Percentiles rank a stretch among this genome's conserved stretches.
These are phyloP conservation scores for Mesembryanthemum crystallinum DNA, from an alignment of 148 eudicot genomes.

Conservation along the genomic window DNA sequence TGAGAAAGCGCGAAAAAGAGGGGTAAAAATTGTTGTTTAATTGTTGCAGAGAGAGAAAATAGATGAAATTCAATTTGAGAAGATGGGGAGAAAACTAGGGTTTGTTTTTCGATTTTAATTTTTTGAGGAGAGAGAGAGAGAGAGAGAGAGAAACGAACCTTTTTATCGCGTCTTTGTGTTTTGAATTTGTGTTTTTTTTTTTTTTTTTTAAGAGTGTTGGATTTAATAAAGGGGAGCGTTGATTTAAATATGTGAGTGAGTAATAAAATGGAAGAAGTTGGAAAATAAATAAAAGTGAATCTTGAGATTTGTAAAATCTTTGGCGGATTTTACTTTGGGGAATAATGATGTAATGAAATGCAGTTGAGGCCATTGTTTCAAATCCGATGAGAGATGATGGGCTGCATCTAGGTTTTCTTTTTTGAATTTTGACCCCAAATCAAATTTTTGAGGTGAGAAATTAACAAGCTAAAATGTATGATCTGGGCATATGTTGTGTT, in stretches of 20 bases:
- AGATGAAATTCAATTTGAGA: too few species aligned
- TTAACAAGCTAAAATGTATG: too few species aligned
- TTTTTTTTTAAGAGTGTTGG: neutral
- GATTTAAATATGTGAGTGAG: neutral
- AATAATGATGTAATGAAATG: neutral
- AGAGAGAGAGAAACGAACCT: neutral
- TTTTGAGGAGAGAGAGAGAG: neutral
- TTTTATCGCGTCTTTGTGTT: neutral
- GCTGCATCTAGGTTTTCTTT: too few species aligned
- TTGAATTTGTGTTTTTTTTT: neutral
- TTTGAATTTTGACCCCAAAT: neutral
- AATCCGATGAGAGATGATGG: neutral
- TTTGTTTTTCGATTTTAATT: constrained; percentile 25
- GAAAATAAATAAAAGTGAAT: neutral
- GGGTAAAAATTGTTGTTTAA: too few species aligned
- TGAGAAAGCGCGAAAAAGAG: neutral
- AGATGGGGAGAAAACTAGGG: constrained; percentile 27
- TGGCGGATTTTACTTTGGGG: constrained; percentile 5
- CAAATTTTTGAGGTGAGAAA: too few species aligned
- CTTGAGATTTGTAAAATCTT: constrained; percentile 10
- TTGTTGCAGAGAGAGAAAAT: too few species aligned
- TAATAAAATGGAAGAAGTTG: too few species aligned
- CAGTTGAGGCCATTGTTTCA: neutral
- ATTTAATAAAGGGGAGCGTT: neutral
- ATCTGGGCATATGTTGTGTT: too few species aligned